Percentiles rank a stretch among this genome's conserved stretches.
Evolutionary conservation across 1,139 yeast genomes (phyloP).

Genomic region (Meyerozyma carpophila): DNA sequence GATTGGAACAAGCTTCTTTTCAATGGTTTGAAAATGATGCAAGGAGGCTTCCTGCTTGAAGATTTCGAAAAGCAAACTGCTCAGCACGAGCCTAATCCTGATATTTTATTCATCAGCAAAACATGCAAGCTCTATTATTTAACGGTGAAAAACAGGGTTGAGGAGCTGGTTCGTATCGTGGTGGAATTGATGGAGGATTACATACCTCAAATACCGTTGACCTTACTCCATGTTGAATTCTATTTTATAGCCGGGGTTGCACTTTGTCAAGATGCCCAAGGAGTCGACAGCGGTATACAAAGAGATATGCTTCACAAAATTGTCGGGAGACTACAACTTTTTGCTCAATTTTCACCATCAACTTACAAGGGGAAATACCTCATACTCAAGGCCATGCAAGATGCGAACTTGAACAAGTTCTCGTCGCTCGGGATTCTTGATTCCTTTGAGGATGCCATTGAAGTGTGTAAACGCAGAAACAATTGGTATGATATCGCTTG

Average conservation of each 20-base stretch:
- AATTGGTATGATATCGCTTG: slow-evolving; percentile 38
- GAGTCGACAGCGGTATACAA: slow-evolving; percentile 4
- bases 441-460: slow-evolving; percentile 43
- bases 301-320: slow-evolving; percentile 9
- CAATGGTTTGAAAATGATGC: slow-evolving; percentile 12
- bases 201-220: slow-evolving; percentile 17
- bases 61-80: slow-evolving; percentile 7
- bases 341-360: slow-evolving; percentile 31
- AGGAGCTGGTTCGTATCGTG: slow-evolving; percentile 19
- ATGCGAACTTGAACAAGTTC: not conserved
- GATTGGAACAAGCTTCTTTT: not conserved
- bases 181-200: slow-evolving; percentile 11
- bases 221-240: slow-evolving; percentile 21
- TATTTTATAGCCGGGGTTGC: slow-evolving; percentile 15
- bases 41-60: slow-evolving; percentile 13
- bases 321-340: slow-evolving; percentile 20
- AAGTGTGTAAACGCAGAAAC: slow-evolving; percentile 24
- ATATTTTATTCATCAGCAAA: not conserved
- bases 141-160: slow-evolving; percentile 10
- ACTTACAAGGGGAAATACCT: slow-evolving; percentile 32
- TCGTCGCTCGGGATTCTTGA: slow-evolving; percentile 37
- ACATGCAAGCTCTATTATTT: not conserved
- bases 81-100: not conserved
- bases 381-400: slow-evolving; percentile 27
- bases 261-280: slow-evolving; percentile 6